Conservation (phyloP, 1,139 yeast genomes). For the Taiozyma sp. region DNA sequence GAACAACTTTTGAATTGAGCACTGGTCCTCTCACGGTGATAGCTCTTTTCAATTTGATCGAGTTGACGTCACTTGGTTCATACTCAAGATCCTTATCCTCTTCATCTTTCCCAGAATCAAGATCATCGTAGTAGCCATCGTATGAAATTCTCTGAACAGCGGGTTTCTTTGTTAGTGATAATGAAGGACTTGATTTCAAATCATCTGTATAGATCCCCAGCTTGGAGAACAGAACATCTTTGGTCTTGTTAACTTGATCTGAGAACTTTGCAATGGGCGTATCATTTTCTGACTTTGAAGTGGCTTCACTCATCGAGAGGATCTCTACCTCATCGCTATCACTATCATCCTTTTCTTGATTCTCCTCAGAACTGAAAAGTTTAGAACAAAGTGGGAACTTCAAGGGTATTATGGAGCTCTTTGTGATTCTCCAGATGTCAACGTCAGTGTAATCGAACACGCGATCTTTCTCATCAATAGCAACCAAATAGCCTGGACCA, state of each 20-base stretch:
- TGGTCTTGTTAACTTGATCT: conserved; percentile 10
- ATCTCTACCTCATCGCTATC: neutral
- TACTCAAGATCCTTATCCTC: conserved; percentile 1
- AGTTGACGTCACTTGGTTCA: conserved; percentile 1
- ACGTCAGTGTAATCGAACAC: conserved; percentile 14
- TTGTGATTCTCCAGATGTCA: conserved; percentile 19
- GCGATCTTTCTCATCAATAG: conserved; percentile 16
- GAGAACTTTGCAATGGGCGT: neutral
- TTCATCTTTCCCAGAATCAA: conserved; percentile 1
- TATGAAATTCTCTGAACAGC: conserved; percentile 9
- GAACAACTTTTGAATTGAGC: neutral
- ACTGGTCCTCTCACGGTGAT: conserved; percentile 15
- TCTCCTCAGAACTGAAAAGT: conserved; percentile 4
- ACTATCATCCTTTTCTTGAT: neutral
- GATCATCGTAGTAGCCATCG: conserved; percentile 5
- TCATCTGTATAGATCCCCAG: conserved; percentile 23
- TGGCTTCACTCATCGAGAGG: neutral
- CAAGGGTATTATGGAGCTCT: conserved; percentile 24
- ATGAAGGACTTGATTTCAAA: conserved; percentile 20
- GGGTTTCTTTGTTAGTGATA: conserved; percentile 14
- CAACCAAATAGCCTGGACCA: conserved; percentile 25
- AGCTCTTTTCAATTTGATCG: conserved; percentile 18
- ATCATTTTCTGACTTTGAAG: neutral
- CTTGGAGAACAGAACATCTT: conserved; percentile 20
- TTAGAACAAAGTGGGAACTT: conserved; percentile 15